Percentiles rank a stretch among this genome's conserved stretches.
Evolutionary conservation across 139 green algal species (phyloP).

Genomic region (Mesotaenium endlicherianum): DNA sequence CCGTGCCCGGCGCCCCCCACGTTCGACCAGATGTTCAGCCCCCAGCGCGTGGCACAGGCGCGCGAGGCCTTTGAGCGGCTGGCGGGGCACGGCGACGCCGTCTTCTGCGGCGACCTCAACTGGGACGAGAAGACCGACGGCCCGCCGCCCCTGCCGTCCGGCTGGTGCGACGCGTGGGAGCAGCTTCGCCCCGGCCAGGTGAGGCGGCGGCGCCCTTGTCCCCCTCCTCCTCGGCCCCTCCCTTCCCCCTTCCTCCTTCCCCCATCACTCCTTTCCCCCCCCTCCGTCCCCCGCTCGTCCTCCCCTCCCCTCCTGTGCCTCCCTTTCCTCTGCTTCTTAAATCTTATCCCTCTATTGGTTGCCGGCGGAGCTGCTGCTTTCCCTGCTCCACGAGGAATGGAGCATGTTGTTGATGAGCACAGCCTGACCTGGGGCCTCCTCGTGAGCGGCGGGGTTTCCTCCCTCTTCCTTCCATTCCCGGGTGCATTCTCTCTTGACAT

Average conservation of each 20-base stretch:
- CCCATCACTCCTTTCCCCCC: background rate
- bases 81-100: background rate
- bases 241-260: background rate
- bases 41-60: conserved; percentile 45
- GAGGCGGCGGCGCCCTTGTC: no score
- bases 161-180: conserved; percentile 52
- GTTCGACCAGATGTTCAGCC: conserved; percentile 26
- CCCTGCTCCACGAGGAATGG: no score
- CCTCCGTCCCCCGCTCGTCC: no score
- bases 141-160: conserved; percentile 33
- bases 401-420: no score
- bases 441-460: no score
- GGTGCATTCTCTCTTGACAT: no score
- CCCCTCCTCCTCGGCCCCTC: background rate
- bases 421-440: no score
- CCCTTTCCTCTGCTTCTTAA: no score
- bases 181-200: conserved; percentile 30
- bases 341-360: no score
- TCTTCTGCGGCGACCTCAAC: conserved; percentile 59
- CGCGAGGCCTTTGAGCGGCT: conserved; percentile 21
- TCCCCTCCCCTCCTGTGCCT: no score
- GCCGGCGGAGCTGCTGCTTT: no score
- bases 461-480: no score
- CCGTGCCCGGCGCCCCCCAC: conserved; percentile 36
- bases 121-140: conserved; percentile 56